Evolutionary conservation across 176 grass and related monocot species (phyloP).

Genomic region (Carex littledalei): DNA sequence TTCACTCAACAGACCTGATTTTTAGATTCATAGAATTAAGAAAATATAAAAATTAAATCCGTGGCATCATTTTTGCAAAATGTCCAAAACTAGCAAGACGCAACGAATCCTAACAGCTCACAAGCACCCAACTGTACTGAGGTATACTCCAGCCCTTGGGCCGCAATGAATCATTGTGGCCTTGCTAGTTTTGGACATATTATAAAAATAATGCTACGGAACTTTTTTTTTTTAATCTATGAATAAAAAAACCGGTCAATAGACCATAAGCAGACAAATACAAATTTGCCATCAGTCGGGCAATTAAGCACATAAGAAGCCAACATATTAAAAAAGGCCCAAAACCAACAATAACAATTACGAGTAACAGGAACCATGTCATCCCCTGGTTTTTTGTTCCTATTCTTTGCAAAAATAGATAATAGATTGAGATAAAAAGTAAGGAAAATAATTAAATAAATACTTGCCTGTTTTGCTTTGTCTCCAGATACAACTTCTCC

Average conservation of each 20-base stretch:
- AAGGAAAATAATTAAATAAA: neutral
- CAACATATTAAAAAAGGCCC: neutral
- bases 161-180: too few species aligned
- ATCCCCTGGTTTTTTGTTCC: neutral
- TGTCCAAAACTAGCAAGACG: too few species aligned
- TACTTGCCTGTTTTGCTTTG: slow-evolving; percentile 77
- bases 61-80: too few species aligned
- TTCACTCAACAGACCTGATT: neutral
- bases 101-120: too few species aligned
- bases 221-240: too few species aligned
- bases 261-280: neutral
- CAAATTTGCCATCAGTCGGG: neutral
- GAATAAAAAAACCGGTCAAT: neutral
- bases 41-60: too few species aligned
- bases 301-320: neutral
- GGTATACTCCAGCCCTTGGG: too few species aligned
- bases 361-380: neutral
- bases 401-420: neutral
- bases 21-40: too few species aligned
- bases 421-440: neutral
- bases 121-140: too few species aligned
- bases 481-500: slow-evolving; percentile 70
- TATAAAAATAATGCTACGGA: too few species aligned
- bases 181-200: too few species aligned
- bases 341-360: neutral